phyloP scores from a whole-genome alignment of 2,329 filamentous ascomycete species.

The Diplodia corticola region DNA sequence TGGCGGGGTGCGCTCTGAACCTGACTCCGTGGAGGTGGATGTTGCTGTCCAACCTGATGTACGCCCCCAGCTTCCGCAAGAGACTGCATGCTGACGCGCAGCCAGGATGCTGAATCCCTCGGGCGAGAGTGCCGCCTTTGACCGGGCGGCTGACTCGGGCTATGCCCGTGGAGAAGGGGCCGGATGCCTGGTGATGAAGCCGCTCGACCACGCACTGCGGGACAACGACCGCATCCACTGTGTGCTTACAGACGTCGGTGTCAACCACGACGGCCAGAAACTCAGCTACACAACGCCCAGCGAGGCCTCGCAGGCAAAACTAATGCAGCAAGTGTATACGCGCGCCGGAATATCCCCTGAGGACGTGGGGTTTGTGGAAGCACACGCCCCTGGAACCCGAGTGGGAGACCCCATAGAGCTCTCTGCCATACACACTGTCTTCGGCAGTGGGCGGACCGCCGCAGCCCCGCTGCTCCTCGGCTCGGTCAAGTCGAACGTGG shows the following conservation, averaged over 20 bases:
- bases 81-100: no score
- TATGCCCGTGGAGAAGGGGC: constrained; percentile 56
- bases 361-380: constrained; percentile 27
- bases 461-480: constrained; percentile 25
- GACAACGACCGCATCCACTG: constrained; percentile 56
- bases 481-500: constrained; percentile 31
- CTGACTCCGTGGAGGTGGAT: no score
- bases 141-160: not conserved
- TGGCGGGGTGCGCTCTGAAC: no score
- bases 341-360: constrained; percentile 34
- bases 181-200: constrained; percentile 59
- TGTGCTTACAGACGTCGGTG: no score
- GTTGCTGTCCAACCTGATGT: no score
- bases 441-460: constrained; percentile 26
- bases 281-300: constrained; percentile 59
- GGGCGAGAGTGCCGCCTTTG: not conserved
- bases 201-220: constrained; percentile 56
- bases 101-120: not conserved
- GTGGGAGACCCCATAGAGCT: constrained; percentile 46
- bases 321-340: constrained; percentile 41
- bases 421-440: constrained; percentile 26
- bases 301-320: constrained; percentile 46
- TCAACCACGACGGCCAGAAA: constrained; percentile 57
- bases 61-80: no score
- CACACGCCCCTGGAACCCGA: constrained; percentile 59